Conservation (phyloP, 1,139 yeast genomes). For the Lodderomyces margitis region DNA sequence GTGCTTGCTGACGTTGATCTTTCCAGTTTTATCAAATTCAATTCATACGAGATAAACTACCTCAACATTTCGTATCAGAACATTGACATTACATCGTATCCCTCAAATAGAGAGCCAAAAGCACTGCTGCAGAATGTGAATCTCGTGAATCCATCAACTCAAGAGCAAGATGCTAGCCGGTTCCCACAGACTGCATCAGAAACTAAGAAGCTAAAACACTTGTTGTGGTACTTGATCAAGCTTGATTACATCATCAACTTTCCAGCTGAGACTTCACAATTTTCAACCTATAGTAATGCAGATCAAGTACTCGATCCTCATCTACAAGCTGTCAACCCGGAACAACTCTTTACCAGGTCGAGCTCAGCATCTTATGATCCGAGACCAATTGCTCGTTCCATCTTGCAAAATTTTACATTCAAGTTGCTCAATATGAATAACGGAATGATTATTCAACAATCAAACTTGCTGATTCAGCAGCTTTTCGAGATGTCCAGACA, state of each 20-base stretch:
- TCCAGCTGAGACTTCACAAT: conserved; percentile 15
- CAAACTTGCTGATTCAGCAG: neutral
- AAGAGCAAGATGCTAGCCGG: neutral
- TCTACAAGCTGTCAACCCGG: neutral
- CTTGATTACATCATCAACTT: conserved; percentile 22
- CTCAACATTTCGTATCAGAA: conserved; percentile 24
- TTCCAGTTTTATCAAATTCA: conserved; percentile 18
- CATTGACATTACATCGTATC: conserved; percentile 24
- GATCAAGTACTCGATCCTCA: neutral
- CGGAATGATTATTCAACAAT: conserved; percentile 19
- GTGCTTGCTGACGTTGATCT: conserved; percentile 7
- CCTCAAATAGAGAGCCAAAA: neutral
- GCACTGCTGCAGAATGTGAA: neutral
- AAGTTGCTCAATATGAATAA: conserved; percentile 21
- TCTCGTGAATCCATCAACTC: neutral
- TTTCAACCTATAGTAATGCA: neutral
- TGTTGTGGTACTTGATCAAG: conserved; percentile 33
- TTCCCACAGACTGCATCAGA: conserved; percentile 16
- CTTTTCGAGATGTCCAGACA: conserved; percentile 18
- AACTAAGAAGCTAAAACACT: conserved; percentile 29
- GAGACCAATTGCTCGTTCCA: conserved; percentile 9
- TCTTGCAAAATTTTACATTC: conserved; percentile 21
- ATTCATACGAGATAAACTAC: conserved; percentile 26
- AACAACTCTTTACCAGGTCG: neutral
- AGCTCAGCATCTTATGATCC: neutral